A percentile compares a stretch with the other conserved stretches of the same genome.
These are phyloP conservation scores for Wallemia hederae DNA, from an alignment of 1,284 basidiomycete species.

Conservation along the genomic window DNA sequence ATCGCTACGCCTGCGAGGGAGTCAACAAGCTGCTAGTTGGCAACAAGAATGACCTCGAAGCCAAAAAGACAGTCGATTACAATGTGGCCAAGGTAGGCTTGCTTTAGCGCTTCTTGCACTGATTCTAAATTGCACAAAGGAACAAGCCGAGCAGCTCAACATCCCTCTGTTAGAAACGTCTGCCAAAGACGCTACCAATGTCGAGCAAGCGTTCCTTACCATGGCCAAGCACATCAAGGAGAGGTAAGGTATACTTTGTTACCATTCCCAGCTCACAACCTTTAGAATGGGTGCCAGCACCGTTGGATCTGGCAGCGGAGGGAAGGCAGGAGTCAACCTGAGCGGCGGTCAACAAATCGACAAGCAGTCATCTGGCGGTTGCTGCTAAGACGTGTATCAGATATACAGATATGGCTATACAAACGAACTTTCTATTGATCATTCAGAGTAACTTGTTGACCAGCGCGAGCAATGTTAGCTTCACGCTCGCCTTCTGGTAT, in stretches of 20 bases:
- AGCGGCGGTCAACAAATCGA: background rate
- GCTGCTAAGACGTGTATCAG: too few species aligned
- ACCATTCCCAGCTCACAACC: background rate
- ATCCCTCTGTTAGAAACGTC: conserved; percentile 20
- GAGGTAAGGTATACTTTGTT: conserved; percentile 6
- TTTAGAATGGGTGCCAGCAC: background rate
- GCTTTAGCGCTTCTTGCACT: background rate
- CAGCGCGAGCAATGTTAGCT: too few species aligned
- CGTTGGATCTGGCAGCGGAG: background rate
- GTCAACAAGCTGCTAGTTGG: conserved; percentile 98
- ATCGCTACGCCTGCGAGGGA: conserved; percentile 93
- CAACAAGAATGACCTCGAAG: conserved; percentile 97
- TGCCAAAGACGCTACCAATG: conserved; percentile 20
- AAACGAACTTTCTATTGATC: too few species aligned
- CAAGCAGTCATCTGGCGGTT: background rate
- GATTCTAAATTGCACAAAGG: background rate
- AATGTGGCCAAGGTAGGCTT: background rate
- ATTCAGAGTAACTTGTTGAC: too few species aligned
- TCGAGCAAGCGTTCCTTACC: conserved; percentile 21
- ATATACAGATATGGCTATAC: too few species aligned
- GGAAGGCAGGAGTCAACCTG: background rate
- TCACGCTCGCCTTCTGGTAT: too few species aligned
- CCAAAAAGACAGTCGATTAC: conserved; percentile 51
- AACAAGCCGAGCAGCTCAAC: conserved; percentile 4
- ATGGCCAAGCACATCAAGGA: conserved; percentile 19